Conservation (phyloP, 345 rosid genomes). For the Conringia planisiliqua region DNA sequence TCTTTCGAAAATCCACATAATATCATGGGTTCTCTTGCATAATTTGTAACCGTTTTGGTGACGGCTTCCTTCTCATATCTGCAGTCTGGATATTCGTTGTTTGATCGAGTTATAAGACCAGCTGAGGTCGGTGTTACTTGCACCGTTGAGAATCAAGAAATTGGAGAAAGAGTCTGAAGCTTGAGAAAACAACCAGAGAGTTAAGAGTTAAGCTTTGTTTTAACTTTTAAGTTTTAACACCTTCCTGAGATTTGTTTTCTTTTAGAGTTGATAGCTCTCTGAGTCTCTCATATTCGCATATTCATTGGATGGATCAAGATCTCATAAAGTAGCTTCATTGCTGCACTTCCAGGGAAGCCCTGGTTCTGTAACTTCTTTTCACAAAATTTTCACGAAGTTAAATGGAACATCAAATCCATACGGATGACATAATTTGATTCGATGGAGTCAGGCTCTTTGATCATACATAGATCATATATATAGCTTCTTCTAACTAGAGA, state of each 20-base stretch:
- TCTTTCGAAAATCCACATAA: not conserved
- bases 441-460: not conserved
- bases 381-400: not conserved
- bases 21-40: not conserved
- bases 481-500: conserved; percentile 7
- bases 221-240: conserved; percentile 8
- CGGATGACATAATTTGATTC: not conserved
- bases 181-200: conserved; percentile 22
- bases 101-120: conserved; percentile 82
- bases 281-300: not conserved
- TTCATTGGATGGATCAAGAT: conserved; percentile 21
- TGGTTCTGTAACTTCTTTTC: conserved; percentile 10
- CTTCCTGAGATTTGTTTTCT: not conserved
- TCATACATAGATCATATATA: not conserved
- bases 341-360: conserved; percentile 14
- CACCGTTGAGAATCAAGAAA: conserved; percentile 37
- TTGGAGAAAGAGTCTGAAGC: conserved; percentile 37
- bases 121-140: conserved; percentile 94
- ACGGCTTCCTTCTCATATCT: not conserved
- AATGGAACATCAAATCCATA: not conserved
- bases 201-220: not conserved
- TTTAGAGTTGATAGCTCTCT: not conserved
- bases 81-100: conserved; percentile 79
- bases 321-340: conserved; percentile 8
- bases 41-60: not conserved